A percentile compares a stretch with the other conserved stretches of the same genome.
phyloP scores from a whole-genome alignment of 1,284 basidiomycete genomes.

The Trichosporon ovoides region DNA sequence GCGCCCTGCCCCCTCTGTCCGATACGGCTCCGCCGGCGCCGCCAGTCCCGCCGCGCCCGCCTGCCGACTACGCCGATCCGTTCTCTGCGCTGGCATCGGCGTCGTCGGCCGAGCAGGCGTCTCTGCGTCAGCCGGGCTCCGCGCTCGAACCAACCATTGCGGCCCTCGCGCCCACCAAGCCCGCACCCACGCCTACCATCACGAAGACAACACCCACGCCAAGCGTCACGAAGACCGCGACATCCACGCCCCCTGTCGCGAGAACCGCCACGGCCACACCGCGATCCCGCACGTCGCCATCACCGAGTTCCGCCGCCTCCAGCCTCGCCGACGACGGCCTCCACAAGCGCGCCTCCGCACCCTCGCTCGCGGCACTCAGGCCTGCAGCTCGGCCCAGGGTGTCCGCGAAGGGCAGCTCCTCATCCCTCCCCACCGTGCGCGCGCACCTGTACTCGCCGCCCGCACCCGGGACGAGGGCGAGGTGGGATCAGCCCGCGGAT shows the following conservation, averaged over 20 bases:
- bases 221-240: too few species aligned
- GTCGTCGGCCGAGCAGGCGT: too few species aligned
- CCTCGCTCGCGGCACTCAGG: background rate
- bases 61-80: background rate
- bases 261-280: background rate
- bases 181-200: background rate
- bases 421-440: too few species aligned
- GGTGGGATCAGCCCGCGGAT: too few species aligned
- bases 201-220: too few species aligned
- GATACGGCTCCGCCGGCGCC: background rate
- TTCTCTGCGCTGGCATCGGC: background rate
- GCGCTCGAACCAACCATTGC: too few species aligned
- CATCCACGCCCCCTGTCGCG: too few species aligned
- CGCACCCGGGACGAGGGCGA: too few species aligned
- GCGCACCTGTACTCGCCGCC: too few species aligned
- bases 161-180: background rate
- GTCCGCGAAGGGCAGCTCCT: too few species aligned
- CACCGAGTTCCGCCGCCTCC: background rate
- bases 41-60: background rate
- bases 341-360: background rate
- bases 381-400: too few species aligned
- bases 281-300: background rate
- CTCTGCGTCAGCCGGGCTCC: background rate
- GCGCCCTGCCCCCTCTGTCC: background rate
- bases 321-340: background rate